Base-by-base conservation (phyloP, 2,329 filamentous ascomycete genomes). In the Fusarium sororula region DNA sequence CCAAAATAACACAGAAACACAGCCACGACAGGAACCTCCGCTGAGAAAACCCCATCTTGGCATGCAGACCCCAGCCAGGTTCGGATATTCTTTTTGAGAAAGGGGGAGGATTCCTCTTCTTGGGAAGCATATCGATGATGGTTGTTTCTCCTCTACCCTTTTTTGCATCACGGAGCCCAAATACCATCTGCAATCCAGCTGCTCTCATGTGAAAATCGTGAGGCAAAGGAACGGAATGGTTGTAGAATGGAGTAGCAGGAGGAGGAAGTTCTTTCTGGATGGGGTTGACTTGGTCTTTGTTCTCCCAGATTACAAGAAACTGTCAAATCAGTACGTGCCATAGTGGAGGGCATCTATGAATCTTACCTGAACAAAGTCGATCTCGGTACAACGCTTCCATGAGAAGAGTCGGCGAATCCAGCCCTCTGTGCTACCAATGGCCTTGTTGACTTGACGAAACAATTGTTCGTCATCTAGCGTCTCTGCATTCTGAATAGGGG, bases 261-360 rank as follows among this genome's bases (percentile, higher is more conserved):
- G 47, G 47, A 50, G 47, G 47, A n/a, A 50, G 28, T 3, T 13
- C 10, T n/a, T n/a, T 7, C 10, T n/a, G 7, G 4, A 50, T 50
- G 0, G 47, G 47, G 4, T 5, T n/a, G 15, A n/a, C 22, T n/a
- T 50, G 47, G 0, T 50, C 47, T 32, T 32, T 50, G 22, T 50
- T n/a, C 0, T 50, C 47, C 47, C 47, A 50, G 0, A 50, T 50
- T 0, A 50, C 28, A 32, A 50, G 4, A 7, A 50, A 50, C 47
- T 50, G 0, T 0, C 1, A n/a, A 13, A 2, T 50, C 6, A 50
- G 47, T n/a, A 12, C 7, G 8, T n/a, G n/a, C n/a, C 1, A 12
- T 12, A 12, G 4, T 6, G 3, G 4, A 30, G 9, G 45, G 2
- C 0, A 7, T 6, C 17, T 30, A 10, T 5, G 9, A 5, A 1